Percentiles rank a stretch among this genome's conserved stretches.
These are phyloP conservation scores for Senna siamea DNA, from an alignment of 306 rosid species.

Conservation along the genomic window DNA sequence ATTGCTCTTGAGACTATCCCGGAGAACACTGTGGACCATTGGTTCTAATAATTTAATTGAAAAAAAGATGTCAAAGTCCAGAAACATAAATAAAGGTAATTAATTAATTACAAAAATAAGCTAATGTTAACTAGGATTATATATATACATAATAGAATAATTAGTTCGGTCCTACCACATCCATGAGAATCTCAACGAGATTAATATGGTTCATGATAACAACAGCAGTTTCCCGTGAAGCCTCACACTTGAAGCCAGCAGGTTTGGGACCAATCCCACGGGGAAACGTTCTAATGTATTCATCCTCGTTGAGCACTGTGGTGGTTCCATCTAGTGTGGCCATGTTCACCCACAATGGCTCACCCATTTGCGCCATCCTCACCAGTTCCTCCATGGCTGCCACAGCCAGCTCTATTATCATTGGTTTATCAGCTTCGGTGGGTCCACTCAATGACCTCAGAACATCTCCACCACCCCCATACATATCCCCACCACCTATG, in stretches of 20 bases:
- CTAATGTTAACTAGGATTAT: too few relatives aligned
- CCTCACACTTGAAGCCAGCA: slow-evolving; percentile 77
- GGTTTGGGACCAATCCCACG: slow-evolving; percentile 84
- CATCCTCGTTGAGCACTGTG: slow-evolving; percentile 74
- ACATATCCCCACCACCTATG: slow-evolving; percentile 79
- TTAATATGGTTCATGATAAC: slow-evolving; percentile 90
- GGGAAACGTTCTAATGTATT: slow-evolving; percentile 80
- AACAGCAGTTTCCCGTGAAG: slow-evolving; percentile 82
- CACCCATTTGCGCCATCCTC: slow-evolving; percentile 91
- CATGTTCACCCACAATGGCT: slow-evolving; percentile 76
- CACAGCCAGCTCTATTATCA: slow-evolving; percentile 91
- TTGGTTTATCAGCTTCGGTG: slow-evolving; percentile 78
- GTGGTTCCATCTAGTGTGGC: slow-evolving; percentile 66
- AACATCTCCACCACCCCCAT: slow-evolving; percentile 80
- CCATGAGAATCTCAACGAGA: slow-evolving; percentile 96
- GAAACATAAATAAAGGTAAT: not conserved
- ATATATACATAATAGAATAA: too few relatives aligned
- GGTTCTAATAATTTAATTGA: slow-evolving; percentile 49
- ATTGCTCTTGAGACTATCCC: slow-evolving; percentile 92
- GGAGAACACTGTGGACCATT: slow-evolving; percentile 89
- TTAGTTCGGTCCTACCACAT: slow-evolving; percentile 76
- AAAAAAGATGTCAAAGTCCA: not conserved
- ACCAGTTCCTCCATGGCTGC: slow-evolving; percentile 93
- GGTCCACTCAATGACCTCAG: slow-evolving; percentile 72
- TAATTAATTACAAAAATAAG: too few relatives aligned